Percentiles rank a stretch among this genome's conserved stretches.
These are phyloP conservation scores for Fusarium verrucosum DNA, from an alignment of 2,329 filamentous ascomycete species.

Conservation along the genomic window DNA sequence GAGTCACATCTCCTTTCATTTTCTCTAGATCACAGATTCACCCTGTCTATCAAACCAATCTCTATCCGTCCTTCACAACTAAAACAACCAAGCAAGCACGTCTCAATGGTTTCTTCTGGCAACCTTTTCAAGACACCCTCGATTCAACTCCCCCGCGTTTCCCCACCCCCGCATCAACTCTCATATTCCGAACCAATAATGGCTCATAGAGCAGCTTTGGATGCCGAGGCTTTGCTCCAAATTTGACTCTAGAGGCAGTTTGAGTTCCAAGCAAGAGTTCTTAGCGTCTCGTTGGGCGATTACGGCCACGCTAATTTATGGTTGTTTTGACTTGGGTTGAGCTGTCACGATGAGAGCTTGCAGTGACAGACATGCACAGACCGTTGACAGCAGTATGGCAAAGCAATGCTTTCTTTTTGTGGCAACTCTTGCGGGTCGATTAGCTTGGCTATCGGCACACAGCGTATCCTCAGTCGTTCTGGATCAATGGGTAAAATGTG, in stretches of 20 bases:
- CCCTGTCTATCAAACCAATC: not conserved
- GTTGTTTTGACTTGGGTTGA: conserved; percentile 31
- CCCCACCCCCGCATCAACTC: conserved; percentile 29
- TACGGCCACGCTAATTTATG: conserved; percentile 27
- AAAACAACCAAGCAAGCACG: not conserved
- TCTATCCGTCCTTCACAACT: not conserved
- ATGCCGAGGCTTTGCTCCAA: conserved; percentile 31
- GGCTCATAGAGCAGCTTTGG: conserved; percentile 16
- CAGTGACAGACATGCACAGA: conserved; percentile 7
- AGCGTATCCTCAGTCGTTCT: not conserved
- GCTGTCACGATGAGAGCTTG: conserved; percentile 8
- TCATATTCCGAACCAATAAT: conserved; percentile 26
- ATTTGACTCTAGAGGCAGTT: conserved; percentile 1
- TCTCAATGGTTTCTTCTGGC: conserved; percentile 1
- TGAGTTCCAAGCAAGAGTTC: not conserved
- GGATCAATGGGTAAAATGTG: not conserved
- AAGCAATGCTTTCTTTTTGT: conserved; percentile 13
- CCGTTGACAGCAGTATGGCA: not conserved
- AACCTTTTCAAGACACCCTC: conserved; percentile 5
- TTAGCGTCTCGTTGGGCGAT: conserved; percentile 10
- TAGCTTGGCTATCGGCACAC: conserved; percentile 9
- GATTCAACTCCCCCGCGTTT: conserved; percentile 24
- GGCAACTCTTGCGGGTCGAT: conserved; percentile 15
- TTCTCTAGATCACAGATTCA: not conserved
- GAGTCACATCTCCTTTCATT: conserved; percentile 10